A percentile compares a stretch with the other conserved stretches of the same genome.
Conservation (phyloP, 2,329 filamentous ascomycete genomes). For the Cryphonectria parasitica region DNA sequence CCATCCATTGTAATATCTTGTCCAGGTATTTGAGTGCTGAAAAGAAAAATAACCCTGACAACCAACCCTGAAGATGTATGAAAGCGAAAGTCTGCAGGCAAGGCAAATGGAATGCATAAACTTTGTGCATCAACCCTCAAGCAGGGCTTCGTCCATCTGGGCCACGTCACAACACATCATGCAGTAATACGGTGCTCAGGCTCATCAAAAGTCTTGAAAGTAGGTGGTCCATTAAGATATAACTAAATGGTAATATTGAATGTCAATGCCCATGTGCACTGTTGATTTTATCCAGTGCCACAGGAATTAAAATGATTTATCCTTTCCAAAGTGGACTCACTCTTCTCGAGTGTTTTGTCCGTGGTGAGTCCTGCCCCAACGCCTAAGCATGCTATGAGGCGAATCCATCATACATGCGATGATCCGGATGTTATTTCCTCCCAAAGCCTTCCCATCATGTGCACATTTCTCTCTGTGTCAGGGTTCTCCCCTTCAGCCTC, state of each 20-base stretch:
- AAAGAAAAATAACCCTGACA: too few species aligned
- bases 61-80: too few species aligned
- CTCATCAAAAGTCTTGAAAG: neutral
- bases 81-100: too few species aligned
- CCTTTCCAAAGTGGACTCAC: neutral
- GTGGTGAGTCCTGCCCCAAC: neutral
- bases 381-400: constrained; percentile 7
- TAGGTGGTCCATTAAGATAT: neutral
- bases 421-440: neutral
- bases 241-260: constrained; percentile 7
- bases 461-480: neutral
- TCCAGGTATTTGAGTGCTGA: too few species aligned
- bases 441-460: constrained; percentile 2
- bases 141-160: neutral
- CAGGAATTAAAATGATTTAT: constrained; percentile 3
- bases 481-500: neutral
- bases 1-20: too few species aligned
- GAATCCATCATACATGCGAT: neutral
- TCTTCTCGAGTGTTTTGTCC: neutral
- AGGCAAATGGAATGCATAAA: neutral
- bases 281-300: neutral
- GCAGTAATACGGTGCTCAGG: neutral
- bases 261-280: neutral
- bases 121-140: neutral
- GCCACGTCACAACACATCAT: neutral